Evolutionary conservation across 2,329 filamentous ascomycete genomes (phyloP).

Genomic region (Tolypocladium ophioglossoides): DNA sequence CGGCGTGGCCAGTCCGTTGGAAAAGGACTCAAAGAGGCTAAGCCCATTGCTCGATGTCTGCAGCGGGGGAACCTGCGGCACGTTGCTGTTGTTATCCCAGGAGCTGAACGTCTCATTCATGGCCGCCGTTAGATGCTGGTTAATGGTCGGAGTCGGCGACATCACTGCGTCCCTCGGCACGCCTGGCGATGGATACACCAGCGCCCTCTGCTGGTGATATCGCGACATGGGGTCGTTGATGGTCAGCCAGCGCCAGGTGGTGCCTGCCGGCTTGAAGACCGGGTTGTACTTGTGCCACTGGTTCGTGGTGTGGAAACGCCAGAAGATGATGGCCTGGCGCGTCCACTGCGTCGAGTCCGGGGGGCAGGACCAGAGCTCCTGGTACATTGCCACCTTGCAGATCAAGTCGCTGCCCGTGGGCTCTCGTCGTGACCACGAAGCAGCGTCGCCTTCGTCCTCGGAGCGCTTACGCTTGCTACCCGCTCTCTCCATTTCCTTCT

Average conservation of each 20-base stretch:
- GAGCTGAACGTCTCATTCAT: conserved; percentile 48
- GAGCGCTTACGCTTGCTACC: conserved; percentile 29
- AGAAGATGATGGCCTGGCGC: conserved; percentile 50
- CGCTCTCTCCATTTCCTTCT: conserved; percentile 23
- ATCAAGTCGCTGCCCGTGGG: conserved; percentile 45
- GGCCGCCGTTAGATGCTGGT: conserved; percentile 40
- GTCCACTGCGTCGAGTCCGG: conserved; percentile 38
- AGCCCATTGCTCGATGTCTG: conserved; percentile 22
- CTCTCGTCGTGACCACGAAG: conserved; percentile 27
- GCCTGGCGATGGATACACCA: conserved; percentile 23
- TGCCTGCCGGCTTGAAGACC: conserved; percentile 40
- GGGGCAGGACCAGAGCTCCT: conserved; percentile 50
- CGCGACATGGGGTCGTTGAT: conserved; percentile 49
- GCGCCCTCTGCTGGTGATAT: conserved; percentile 41
- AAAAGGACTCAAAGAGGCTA: conserved; percentile 38
- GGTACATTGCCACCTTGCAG: conserved; percentile 54
- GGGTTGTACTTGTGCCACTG: conserved; percentile 38
- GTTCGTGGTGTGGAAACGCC: conserved; percentile 48
- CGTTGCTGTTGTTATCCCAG: conserved; percentile 26
- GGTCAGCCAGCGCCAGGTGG: conserved; percentile 52
- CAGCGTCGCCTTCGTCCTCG: conserved; percentile 29
- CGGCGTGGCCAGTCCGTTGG: conserved; percentile 44
- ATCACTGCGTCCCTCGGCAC: conserved; percentile 34
- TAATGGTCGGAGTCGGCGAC: conserved; percentile 39
- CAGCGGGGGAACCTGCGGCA: conserved; percentile 22